Base-by-base conservation (phyloP, 2,329 filamentous ascomycete species). In the Zopfia rhizophila region DNA sequence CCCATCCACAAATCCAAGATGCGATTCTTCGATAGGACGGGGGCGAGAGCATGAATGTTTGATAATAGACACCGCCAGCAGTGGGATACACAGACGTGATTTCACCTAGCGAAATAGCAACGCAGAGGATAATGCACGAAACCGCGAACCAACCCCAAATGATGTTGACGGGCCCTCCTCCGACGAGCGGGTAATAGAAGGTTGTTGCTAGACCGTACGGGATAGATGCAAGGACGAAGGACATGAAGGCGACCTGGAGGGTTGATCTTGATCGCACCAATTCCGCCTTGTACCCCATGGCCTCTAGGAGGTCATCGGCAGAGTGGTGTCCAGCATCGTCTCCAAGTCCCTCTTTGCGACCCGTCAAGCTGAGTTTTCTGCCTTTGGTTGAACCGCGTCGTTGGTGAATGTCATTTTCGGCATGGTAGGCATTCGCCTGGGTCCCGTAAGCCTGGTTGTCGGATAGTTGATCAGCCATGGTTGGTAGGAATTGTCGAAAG, bases 61-160 rank as follows among this genome's bases (percentile, higher is more conserved):
- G 87, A 69, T 90, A 90, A 74, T 91, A 91, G 41, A 90, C 87
- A 66, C 87, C 88, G 61, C 87, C 87, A 38, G 86, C 85, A n/a
- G 87, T 90, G 16, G 88, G 88, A 62, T 88, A 90, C 27, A 89
- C 84, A 58, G 84, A 87, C 48, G 87, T 89, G 63, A 91, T 88
- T 73, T 91, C 88, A 55, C 85, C 85, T 21, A 90, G 78, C 14
- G 86, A 89, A 3, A 82, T 75, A 21, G 88, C 87, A 22, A 91
- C 85, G 67, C 86, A 89, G 57, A 88, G 70, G 58, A 89, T 87
- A 68, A 90, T 87, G 46, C 81, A 54, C n/a, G 84, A 88, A 24
- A 90, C 85, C 29, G 75, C 73, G 22, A 88, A 72, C 85, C 87
- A 89, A 29, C 86, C 87, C 86, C 86, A 89, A 65, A 90, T 85